These are phyloP conservation scores for Sideroxylon spinosum DNA, from an alignment of 179 eudicot species.

Conservation along the genomic window DNA sequence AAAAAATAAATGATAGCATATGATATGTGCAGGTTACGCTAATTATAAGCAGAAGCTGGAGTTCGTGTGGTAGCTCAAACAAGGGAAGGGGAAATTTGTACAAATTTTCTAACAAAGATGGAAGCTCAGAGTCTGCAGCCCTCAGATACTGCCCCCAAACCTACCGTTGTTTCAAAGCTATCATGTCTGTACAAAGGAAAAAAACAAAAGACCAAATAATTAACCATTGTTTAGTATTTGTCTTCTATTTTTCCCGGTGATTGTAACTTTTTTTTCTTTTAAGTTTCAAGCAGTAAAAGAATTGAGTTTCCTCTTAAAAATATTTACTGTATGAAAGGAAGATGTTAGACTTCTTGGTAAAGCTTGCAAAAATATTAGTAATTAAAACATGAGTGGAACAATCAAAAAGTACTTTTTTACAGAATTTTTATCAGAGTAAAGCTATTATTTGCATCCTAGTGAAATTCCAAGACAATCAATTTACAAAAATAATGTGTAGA, in stretches of 20 bases:
- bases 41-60: neutral
- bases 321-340: no score
- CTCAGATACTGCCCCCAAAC: no score
- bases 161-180: no score
- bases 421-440: neutral
- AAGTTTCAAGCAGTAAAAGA: neutral
- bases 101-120: no score
- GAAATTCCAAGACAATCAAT: no score
- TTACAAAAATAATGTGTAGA: neutral
- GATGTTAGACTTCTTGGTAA: no score
- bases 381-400: no score
- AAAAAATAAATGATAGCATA: neutral
- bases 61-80: neutral
- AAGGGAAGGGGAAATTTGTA: neutral
- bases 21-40: neutral
- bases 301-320: conserved; percentile 1
- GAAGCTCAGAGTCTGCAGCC: no score
- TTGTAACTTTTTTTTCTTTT: neutral
- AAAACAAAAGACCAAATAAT: neutral
- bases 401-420: neutral
- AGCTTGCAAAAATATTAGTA: no score
- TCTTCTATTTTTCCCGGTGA: neutral
- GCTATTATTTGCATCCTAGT: no score
- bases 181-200: no score
- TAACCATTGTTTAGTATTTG: neutral